Conservation (phyloP, 2,329 filamentous ascomycete species). For the Chaetoscypha palmicola region DNA sequence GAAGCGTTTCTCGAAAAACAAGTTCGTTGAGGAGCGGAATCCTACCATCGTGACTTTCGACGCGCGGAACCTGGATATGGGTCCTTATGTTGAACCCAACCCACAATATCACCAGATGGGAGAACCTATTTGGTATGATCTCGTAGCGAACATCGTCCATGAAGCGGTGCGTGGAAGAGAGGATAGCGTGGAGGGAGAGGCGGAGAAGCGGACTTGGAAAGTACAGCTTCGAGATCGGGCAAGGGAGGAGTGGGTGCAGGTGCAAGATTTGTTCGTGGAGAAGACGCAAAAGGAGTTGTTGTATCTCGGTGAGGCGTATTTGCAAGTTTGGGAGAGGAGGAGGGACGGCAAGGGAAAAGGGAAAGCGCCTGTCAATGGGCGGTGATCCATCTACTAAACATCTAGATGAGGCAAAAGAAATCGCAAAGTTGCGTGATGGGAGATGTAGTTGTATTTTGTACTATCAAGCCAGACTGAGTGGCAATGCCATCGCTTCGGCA, state of each 20-base stretch:
- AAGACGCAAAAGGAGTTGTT: slow-evolving; percentile 81
- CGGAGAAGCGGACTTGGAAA: slow-evolving; percentile 88
- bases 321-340: slow-evolving; percentile 93
- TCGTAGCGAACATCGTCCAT: slow-evolving; percentile 90
- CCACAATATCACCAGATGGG: slow-evolving; percentile 60
- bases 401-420: not conserved
- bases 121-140: slow-evolving; percentile 88
- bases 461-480: slow-evolving; percentile 2
- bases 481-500: slow-evolving; percentile 2
- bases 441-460: slow-evolving; percentile 10
- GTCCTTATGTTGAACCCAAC: slow-evolving; percentile 86
- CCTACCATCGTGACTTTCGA: slow-evolving; percentile 98
- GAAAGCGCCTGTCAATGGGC: slow-evolving; percentile 6
- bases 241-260: slow-evolving; percentile 81
- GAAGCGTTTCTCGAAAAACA: slow-evolving; percentile 94
- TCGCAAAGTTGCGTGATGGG: not conserved
- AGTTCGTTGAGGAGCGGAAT: slow-evolving; percentile 93
- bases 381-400: not conserved
- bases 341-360: slow-evolving; percentile 36
- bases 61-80: slow-evolving; percentile 75
- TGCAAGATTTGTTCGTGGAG: slow-evolving; percentile 91
- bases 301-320: slow-evolving; percentile 87
- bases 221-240: slow-evolving; percentile 80
- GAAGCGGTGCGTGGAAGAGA: slow-evolving; percentile 72
- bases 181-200: slow-evolving; percentile 80